These are phyloP conservation scores for Scleroderma bovista DNA, from an alignment of 768 basidiomycete species.

Conservation along the genomic window DNA sequence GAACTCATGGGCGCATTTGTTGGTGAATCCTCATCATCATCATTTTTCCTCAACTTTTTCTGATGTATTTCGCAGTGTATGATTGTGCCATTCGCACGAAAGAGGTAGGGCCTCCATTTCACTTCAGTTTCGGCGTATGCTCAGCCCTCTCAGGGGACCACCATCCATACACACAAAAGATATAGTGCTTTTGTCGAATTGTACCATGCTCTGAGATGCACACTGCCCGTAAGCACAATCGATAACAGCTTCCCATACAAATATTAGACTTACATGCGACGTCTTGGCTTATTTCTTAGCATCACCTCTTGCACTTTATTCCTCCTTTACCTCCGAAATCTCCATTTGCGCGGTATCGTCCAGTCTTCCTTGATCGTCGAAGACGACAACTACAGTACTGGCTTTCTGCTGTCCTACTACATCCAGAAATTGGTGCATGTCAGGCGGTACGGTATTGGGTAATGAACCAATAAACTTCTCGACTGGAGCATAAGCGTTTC, in stretches of 20 bases:
- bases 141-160: slow-evolving; percentile 40
- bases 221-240: slow-evolving; percentile 43
- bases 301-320: slow-evolving; percentile 40
- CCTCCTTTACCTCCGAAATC: slow-evolving; percentile 66
- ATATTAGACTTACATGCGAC: background rate
- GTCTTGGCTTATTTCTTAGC: slow-evolving; percentile 25
- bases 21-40: slow-evolving; percentile 34
- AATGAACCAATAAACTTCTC: slow-evolving; percentile 30
- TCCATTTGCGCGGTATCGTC: slow-evolving; percentile 59
- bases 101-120: slow-evolving; percentile 34
- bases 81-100: slow-evolving; percentile 66
- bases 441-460: slow-evolving; percentile 60
- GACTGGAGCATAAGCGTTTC: background rate
- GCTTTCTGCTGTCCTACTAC: slow-evolving; percentile 58
- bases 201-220: slow-evolving; percentile 39
- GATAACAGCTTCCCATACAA: too few species aligned
- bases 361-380: slow-evolving; percentile 61
- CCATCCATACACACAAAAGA: slow-evolving; percentile 60
- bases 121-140: background rate
- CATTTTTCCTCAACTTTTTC: background rate
- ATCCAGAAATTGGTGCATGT: slow-evolving; percentile 65
- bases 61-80: slow-evolving; percentile 41
- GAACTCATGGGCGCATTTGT: slow-evolving; percentile 58
- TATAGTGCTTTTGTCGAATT: slow-evolving; percentile 63
- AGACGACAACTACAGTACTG: slow-evolving; percentile 58